These are phyloP conservation scores for Fragaria vesca DNA, from an alignment of 306 rosid genomes.

Conservation along the genomic window DNA sequence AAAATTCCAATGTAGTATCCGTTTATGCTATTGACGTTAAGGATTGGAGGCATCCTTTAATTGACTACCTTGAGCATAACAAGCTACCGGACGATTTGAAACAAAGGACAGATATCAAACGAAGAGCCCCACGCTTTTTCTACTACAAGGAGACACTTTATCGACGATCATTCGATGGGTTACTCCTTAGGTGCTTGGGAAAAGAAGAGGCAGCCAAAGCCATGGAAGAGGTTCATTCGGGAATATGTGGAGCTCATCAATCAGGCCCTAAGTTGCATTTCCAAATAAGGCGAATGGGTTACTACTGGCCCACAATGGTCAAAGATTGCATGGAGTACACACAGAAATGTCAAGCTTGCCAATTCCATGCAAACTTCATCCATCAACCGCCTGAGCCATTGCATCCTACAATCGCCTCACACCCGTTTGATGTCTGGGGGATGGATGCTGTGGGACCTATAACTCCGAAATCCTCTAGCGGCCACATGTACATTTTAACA, in stretches of 20 bases:
- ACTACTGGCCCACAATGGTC: not conserved
- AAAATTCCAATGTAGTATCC: not conserved
- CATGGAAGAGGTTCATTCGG: too few species aligned
- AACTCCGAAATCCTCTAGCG: not conserved
- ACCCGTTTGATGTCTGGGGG: not conserved
- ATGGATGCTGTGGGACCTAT: not conserved
- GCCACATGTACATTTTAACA: not conserved
- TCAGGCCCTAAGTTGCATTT: not conserved
- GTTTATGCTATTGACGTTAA: too few species aligned
- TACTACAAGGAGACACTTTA: too few species aligned
- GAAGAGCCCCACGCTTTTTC: too few species aligned
- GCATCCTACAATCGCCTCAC: not conserved
- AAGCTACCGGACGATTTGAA: too few species aligned
- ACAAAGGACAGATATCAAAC: too few species aligned
- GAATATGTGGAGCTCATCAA: too few species aligned
- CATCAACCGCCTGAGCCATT: not conserved
- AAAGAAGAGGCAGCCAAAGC: too few species aligned
- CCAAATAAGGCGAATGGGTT: not conserved
- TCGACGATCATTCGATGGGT: too few species aligned
- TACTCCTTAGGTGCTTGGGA: too few species aligned
- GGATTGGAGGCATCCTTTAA: not conserved
- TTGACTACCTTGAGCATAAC: not conserved
- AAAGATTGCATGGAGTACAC: not conserved
- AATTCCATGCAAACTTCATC: not conserved
- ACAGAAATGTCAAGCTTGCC: not conserved